These are phyloP conservation scores for Endoconidiophora laricicola DNA, from an alignment of 2,329 filamentous ascomycete species.

Conservation along the genomic window DNA sequence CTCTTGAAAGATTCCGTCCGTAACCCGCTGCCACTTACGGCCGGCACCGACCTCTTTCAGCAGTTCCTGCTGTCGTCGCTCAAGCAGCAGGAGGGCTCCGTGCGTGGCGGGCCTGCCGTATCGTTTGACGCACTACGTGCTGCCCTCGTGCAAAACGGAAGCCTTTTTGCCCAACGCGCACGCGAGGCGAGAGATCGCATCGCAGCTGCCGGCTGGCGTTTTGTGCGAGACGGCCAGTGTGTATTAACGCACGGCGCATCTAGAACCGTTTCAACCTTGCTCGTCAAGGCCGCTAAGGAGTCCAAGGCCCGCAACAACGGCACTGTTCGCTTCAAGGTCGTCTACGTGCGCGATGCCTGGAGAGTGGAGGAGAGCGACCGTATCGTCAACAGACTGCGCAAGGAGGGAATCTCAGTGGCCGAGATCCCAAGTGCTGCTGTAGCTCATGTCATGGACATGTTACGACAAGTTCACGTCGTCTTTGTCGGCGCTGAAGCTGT, in stretches of 20 bases:
- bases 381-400: conserved; percentile 54
- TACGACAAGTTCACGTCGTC: conserved; percentile 45
- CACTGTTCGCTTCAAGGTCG: conserved; percentile 58
- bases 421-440: conserved; percentile 42
- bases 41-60: conserved; percentile 89
- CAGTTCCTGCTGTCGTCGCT: conserved; percentile 73
- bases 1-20: conserved; percentile 62
- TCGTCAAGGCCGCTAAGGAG: conserved; percentile 42
- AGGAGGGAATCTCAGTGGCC: conserved; percentile 64
- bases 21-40: conserved; percentile 82
- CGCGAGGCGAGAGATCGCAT: conserved; percentile 75
- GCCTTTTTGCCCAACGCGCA: conserved; percentile 72
- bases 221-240: conserved; percentile 61
- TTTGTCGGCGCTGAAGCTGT: conserved; percentile 68
- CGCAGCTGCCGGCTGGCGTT: conserved; percentile 59
- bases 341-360: conserved; percentile 53
- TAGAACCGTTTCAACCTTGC: conserved; percentile 61
- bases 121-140: conserved; percentile 67
- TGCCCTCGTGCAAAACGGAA: conserved; percentile 72
- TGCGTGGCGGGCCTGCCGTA: conserved; percentile 16
- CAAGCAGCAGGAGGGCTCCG: conserved; percentile 30
- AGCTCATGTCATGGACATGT: conserved; percentile 51
- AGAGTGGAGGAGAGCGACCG: conserved; percentile 45
- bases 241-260: conserved; percentile 87
- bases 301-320: conserved; percentile 33